Base-by-base conservation (phyloP, 2,329 filamentous ascomycete genomes). In the Aphanocladium album region DNA sequence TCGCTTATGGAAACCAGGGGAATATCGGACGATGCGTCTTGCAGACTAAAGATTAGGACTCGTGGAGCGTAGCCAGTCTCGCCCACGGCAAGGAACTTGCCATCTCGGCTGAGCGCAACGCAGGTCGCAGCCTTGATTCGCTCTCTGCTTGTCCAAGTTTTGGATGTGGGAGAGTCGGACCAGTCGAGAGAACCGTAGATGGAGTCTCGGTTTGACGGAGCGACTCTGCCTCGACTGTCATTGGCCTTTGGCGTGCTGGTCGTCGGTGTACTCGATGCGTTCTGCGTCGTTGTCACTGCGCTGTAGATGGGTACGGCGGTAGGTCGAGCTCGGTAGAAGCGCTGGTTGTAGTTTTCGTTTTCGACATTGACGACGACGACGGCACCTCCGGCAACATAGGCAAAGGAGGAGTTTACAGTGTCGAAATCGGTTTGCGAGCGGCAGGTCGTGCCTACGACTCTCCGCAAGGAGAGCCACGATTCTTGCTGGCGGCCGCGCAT, bases 1-100 rank as follows among this genome's bases (percentile, higher is more conserved):
- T 99, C 95, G 59, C 86, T 90, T 60, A 99, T 84, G 39, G 90
- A 91, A 2, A 92, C 90, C 7, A 97, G 80, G 2, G 95, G 95
- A 1, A 83, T 83, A 68, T 98, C 93, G 2, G 88, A 89, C 1
- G 90, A 89, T 39, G 83, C 83, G 69, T 96, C 92, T 67, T 89
- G 84, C 5, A 95, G 86, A 35, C 86, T 91, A 75, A 96, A 99
- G 59, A 99, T 88, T 61, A 98, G 80, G 23, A 99, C 91, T 57
- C 95, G 84, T 6, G 95, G 95, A 57, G 89, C 90, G 74, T 98
- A 97, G 23, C 95, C 95, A 3, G 93, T 96, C 83, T 99, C 95
- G 68, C 95, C 95, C 3, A 98, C 89, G 9, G 93, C 95, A 57
- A 99, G 80, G 71, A 89, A 96, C 67, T 85, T 89, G 35, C 90